Evolutionary conservation across 1,284 basidiomycete species (phyloP).

Genomic region (Erythrobasidium hasegawianum): DNA sequence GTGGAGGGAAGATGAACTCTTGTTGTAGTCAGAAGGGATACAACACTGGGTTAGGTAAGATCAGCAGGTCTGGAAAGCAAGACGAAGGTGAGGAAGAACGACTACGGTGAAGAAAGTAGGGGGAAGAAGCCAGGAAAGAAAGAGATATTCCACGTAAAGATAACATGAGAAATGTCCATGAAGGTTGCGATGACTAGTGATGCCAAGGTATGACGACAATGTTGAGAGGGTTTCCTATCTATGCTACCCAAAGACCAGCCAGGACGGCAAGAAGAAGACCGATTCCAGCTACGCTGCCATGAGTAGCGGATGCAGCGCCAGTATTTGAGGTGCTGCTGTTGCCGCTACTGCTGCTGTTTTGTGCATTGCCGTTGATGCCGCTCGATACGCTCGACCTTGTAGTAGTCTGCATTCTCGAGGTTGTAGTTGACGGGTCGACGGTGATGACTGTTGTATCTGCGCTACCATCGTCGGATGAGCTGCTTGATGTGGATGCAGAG

Average conservation of each 20-base stretch:
- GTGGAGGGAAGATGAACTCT: too few species aligned
- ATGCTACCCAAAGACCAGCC: conserved; percentile 10
- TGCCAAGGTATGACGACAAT: too few species aligned
- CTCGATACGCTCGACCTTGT: background rate
- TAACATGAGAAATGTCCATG: too few species aligned
- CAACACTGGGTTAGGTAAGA: too few species aligned
- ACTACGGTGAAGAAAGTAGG: background rate
- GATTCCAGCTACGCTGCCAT: conserved; percentile 23
- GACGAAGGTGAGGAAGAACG: background rate
- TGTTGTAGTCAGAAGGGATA: too few species aligned
- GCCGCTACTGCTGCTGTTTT: conserved; percentile 6
- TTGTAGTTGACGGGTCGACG: background rate
- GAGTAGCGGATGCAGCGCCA: background rate
- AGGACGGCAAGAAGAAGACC: conserved; percentile 13
- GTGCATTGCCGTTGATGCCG: background rate
- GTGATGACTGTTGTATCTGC: background rate
- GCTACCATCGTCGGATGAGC: background rate
- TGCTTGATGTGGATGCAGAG: background rate
- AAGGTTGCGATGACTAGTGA: too few species aligned
- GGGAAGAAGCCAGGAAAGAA: background rate
- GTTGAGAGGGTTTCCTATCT: background rate
- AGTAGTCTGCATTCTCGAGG: background rate
- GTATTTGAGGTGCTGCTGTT: background rate
- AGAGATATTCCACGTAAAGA: too few species aligned
- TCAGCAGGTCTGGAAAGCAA: too few species aligned